phyloP scores from a whole-genome alignment of 345 rosid genomes.

The Euphorbia peplus region DNA sequence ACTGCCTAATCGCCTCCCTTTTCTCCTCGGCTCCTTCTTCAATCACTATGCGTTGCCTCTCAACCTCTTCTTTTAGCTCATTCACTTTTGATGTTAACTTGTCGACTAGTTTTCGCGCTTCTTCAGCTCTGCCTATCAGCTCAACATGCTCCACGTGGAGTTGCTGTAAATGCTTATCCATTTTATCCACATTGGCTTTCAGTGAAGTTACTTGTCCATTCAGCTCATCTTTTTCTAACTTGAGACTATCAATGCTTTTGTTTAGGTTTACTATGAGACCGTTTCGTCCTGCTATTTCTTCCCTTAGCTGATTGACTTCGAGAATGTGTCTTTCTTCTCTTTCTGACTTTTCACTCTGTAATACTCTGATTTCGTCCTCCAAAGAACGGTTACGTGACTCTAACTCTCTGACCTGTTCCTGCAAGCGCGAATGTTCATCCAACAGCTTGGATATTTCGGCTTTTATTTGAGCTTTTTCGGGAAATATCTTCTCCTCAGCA shows the following conservation, averaged over 20 bases:
- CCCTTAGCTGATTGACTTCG: slow-evolving; percentile 40
- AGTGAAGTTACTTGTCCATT: slow-evolving; percentile 37
- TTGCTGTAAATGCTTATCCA: slow-evolving; percentile 43
- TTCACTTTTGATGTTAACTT: slow-evolving; percentile 37
- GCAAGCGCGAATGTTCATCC: slow-evolving; percentile 36
- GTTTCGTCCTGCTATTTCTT: slow-evolving; percentile 35
- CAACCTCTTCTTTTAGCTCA: slow-evolving; percentile 51
- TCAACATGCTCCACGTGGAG: slow-evolving; percentile 27
- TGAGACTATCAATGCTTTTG: slow-evolving; percentile 40
- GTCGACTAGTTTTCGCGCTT: slow-evolving; percentile 28
- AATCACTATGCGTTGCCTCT: slow-evolving; percentile 18
- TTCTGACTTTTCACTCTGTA: slow-evolving; percentile 39
- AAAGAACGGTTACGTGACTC: slow-evolving; percentile 35
- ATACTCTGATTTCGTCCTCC: slow-evolving; percentile 38
- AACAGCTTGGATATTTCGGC: slow-evolving; percentile 37
- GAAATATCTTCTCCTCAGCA: slow-evolving; percentile 42
- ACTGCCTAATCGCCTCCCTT: slow-evolving; percentile 33
- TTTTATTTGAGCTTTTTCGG: slow-evolving; percentile 55
- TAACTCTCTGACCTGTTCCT: slow-evolving; percentile 44
- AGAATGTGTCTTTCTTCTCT: slow-evolving; percentile 31
- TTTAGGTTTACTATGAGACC: slow-evolving; percentile 34
- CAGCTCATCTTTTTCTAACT: slow-evolving; percentile 50
- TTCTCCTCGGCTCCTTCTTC: slow-evolving; percentile 31
- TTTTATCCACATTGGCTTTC: slow-evolving; percentile 41
- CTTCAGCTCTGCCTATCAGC: slow-evolving; percentile 35